Evolutionary conservation across 176 grass and related monocot genomes (phyloP), one percentile per base, ranked within the genome.

Genomic region (Paspalum notatum): DNA sequence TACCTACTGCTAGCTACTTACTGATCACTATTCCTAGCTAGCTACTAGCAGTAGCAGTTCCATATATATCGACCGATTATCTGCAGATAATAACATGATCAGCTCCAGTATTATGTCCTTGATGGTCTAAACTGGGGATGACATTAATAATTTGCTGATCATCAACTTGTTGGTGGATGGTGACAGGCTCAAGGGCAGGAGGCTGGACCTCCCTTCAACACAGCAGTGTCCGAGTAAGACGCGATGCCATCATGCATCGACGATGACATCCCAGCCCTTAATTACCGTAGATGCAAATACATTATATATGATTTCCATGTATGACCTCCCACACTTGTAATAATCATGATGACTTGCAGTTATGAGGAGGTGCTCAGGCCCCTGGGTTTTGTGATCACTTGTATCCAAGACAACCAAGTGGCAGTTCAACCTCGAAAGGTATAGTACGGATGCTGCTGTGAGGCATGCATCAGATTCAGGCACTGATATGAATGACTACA

Each of bases 391-490:
- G 13, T 76, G 5, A 78, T 73, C 9, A 17, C 11, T 6, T 52
- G 55, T 3, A 86, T 89, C 46, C 24, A 86, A 32, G 90, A 92
- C 46, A 92, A 92, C 12, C 48, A 92, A 4, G 53, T 89, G 53
- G 83, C 90, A 12, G 80, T 89, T 11, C 15, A 83, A 53, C 55
- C 62, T 20, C 62, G 90, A 1, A 83, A 89, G 90, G 90, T 92
- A 53, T n/a, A 5, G 0, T 12, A 21, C 8, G 17, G 6, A 40
- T 9, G 9, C 26, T 16, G 26, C n/a, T 10, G 27, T 15, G 59
- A 62, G 3, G 14, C 12, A 32, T 5, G 62, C 32, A 32, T 32
- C 3, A 32, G 32, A 32, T 32, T 2, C 32, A 1, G 32, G 3
- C 3, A 32, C 32, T 32, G 3, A 32, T 32, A 32, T 32, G 32